phyloP scores from a whole-genome alignment of 495 filamentous ascomycete genomes.

The Aspergillus bridgeri region DNA sequence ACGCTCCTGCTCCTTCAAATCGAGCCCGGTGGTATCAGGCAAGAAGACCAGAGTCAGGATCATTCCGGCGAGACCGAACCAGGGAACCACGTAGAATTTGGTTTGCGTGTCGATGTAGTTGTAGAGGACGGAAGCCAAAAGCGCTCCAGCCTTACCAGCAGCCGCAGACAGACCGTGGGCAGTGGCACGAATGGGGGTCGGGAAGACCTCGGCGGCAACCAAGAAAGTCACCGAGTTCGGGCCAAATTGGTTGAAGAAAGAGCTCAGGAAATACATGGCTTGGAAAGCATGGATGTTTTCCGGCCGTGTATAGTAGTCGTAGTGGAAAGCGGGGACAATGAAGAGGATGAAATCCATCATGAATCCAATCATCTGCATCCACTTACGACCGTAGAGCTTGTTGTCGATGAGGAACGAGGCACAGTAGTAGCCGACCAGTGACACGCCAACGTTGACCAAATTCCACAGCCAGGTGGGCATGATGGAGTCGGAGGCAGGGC shows the following conservation, averaged over 20 bases:
- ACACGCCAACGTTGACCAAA: conserved; percentile 77
- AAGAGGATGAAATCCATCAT: conserved; percentile 82
- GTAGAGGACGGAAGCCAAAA: conserved; percentile 79
- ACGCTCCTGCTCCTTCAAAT: conserved; percentile 91
- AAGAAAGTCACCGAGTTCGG: conserved; percentile 91
- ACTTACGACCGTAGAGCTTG: conserved; percentile 87
- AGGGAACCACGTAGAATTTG: conserved; percentile 85
- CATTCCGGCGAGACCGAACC: conserved; percentile 84
- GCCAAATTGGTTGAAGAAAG: conserved; percentile 96
- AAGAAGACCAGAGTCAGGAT: conserved; percentile 76
- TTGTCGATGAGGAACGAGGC: conserved; percentile 81
- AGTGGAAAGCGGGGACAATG: conserved; percentile 79
- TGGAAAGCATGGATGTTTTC: conserved; percentile 75
- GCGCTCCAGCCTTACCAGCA: conserved; percentile 76
- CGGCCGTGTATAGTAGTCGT: conserved; percentile 65
- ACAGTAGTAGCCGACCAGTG: conserved; percentile 79
- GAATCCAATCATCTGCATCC: conserved; percentile 91
- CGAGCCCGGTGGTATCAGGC: conserved; percentile 87
- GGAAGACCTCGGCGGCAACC: conserved; percentile 86
- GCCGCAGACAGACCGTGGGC: conserved; percentile 89
- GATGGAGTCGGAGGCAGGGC: conserved; percentile 56
- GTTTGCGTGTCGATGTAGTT: conserved; percentile 77
- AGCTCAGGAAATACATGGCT: conserved; percentile 86
- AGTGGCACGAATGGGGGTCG: conserved; percentile 82
- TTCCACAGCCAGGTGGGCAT: conserved; percentile 90